Evolutionary conservation across 257 asterid species (phyloP), one percentile per base, ranked within the genome.

Genomic region (Plantago ovata): DNA sequence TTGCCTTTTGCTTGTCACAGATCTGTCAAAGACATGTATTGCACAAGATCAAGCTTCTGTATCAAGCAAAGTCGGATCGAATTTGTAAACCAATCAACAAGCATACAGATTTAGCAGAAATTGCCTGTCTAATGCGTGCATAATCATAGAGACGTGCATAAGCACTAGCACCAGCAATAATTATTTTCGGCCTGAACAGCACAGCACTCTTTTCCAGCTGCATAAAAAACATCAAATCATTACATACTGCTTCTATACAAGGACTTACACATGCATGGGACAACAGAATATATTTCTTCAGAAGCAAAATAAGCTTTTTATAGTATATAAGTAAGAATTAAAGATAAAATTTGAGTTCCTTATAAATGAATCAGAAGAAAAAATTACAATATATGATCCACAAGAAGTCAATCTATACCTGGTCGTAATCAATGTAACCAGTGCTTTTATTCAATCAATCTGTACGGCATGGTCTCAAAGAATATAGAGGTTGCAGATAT

Each of bases 91-190:
- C 24, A 56, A 52, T 28, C 46, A 45, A 43, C 38, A 24, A 42
- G 9, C 19, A 22, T 58, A 20, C 15, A 33, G 13, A 21, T 48
- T n/a, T 7, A 41, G 53, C 11, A 24, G 49, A 48, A 28, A 10
- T 73, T 75, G 83, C 98, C 94, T 88, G 88, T 20, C 93, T 75
- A 56, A 92, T 85, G 56, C 87, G 85, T 21, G 81, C 95, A 70
- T 92, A 92, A 67, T 92, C 96, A 62, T 88, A 92, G 42, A 84
- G 76, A 40, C 98, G 95, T 4, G 98, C 88, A 72, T 92, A 92
- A 51, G 98, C 96, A 77, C 96, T 92, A 19, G 96, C 98, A 73
- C 98, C 98, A 39, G 96, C 95, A 62, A 92, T 93, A 13, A 92
- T 84, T 50, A 92, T 56, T 72, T 92, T 92, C 48, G 98, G 98